These are phyloP conservation scores for Botryotinia convoluta DNA, from an alignment of 2,329 filamentous ascomycete species.

Conservation along the genomic window DNA sequence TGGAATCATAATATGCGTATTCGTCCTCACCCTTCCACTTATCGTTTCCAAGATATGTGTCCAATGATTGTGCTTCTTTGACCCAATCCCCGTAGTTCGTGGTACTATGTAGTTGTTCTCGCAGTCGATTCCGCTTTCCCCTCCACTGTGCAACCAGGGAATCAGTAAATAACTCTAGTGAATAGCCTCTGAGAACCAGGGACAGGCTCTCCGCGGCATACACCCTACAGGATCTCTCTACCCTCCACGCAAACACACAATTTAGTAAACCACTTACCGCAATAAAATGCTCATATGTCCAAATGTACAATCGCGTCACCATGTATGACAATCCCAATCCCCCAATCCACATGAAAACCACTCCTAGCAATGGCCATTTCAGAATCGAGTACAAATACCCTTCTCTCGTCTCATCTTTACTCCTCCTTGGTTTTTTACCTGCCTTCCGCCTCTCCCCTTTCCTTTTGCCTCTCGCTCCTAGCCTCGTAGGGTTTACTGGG, in stretches of 20 bases:
- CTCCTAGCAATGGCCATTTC: slow-evolving; percentile 86
- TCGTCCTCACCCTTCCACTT: slow-evolving; percentile 75
- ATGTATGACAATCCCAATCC: slow-evolving; percentile 74
- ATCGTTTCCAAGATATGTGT: slow-evolving; percentile 76
- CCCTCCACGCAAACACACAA: neutral
- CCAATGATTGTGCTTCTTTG: slow-evolving; percentile 71
- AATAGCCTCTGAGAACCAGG: neutral
- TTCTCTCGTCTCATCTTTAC: slow-evolving; percentile 89
- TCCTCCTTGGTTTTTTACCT: slow-evolving; percentile 43
- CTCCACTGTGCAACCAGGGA: slow-evolving; percentile 73
- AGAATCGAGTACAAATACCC: slow-evolving; percentile 84
- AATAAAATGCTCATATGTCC: slow-evolving; percentile 65
- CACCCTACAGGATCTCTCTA: neutral
- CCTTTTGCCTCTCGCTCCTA: slow-evolving; percentile 38
- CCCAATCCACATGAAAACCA: slow-evolving; percentile 77
- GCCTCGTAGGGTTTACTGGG: slow-evolving; percentile 59
- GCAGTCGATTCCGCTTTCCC: slow-evolving; percentile 69
- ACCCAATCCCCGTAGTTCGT: slow-evolving; percentile 83
- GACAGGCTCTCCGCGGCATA: neutral
- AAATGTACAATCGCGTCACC: slow-evolving; percentile 83
- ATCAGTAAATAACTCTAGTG: slow-evolving; percentile 40
- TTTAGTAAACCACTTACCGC: slow-evolving; percentile 10
- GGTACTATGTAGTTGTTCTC: slow-evolving; percentile 68
- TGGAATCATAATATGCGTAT: slow-evolving; percentile 83
- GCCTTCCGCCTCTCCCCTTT: slow-evolving; percentile 41